A percentile compares a stretch with the other conserved stretches of the same genome.
These are phyloP conservation scores for Xylariaceae sp. DNA, from an alignment of 2,329 filamentous ascomycete species.

Conservation along the genomic window DNA sequence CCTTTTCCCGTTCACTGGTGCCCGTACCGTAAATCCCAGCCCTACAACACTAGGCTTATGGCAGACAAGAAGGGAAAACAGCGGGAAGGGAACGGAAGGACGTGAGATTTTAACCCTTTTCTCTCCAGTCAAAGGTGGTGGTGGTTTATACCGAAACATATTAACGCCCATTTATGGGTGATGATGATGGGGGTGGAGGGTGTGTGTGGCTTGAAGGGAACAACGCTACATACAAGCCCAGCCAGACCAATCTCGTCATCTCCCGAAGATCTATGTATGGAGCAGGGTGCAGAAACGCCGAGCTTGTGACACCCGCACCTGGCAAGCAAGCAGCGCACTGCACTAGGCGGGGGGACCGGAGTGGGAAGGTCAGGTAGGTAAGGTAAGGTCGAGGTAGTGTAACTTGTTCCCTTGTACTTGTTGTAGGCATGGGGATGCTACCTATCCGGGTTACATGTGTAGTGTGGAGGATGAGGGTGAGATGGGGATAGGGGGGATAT, in stretches of 20 bases:
- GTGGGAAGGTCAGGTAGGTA: background rate
- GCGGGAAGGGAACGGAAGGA: too few relatives aligned
- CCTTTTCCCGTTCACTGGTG: background rate
- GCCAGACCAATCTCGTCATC: slow-evolving; percentile 30
- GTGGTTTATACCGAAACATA: background rate
- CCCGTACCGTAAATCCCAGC: too few relatives aligned
- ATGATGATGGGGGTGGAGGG: background rate
- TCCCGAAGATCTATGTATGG: slow-evolving; percentile 28
- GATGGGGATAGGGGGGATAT: too few relatives aligned
- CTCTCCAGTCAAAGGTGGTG: too few relatives aligned
- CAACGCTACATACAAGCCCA: background rate
- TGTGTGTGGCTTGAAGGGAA: slow-evolving; percentile 1
- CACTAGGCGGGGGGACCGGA: background rate
- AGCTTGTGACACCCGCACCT: slow-evolving; percentile 28
- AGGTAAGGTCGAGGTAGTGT: background rate
- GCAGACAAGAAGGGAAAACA: too few relatives aligned
- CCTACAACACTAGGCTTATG: too few relatives aligned
- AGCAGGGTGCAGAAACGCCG: slow-evolving; percentile 28
- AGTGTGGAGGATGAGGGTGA: too few relatives aligned
- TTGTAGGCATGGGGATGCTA: too few relatives aligned
- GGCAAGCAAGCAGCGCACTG: slow-evolving; percentile 9
- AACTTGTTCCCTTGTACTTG: too few relatives aligned
- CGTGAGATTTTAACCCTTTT: too few relatives aligned
- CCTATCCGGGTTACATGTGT: too few relatives aligned
- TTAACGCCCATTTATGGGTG: background rate